These are phyloP conservation scores for Pseudocercospora musae DNA, from an alignment of 2,329 filamentous ascomycete genomes.

Conservation along the genomic window DNA sequence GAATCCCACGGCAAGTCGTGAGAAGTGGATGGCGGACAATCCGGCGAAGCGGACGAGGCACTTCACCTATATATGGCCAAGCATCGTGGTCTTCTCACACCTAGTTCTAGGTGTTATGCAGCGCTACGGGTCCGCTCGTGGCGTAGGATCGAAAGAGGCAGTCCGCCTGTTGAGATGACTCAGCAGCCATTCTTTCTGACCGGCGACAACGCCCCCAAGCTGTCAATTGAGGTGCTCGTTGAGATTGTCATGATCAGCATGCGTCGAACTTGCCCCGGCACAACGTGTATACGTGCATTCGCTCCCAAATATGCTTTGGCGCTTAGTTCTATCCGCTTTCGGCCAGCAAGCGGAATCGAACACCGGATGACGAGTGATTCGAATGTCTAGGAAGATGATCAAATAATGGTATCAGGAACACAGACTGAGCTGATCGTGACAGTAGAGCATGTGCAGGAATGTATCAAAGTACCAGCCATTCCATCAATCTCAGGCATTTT, in stretches of 20 bases:
- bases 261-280: too few relatives aligned
- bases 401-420: background rate
- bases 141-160: background rate
- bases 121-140: background rate
- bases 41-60: background rate
- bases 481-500: background rate
- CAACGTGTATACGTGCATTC: too few relatives aligned
- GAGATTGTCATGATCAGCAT: too few relatives aligned
- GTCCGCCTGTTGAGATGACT: background rate
- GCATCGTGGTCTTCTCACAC: background rate
- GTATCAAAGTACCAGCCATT: background rate
- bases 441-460: background rate
- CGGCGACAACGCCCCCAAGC: too few relatives aligned
- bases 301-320: background rate
- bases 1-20: too few relatives aligned
- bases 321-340: background rate
- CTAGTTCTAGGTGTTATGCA: background rate
- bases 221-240: too few relatives aligned
- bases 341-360: background rate
- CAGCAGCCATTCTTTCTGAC: background rate
- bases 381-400: background rate
- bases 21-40: background rate
- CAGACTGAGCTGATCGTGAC: background rate
- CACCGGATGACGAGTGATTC: background rate
- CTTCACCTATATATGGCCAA: background rate